These are phyloP conservation scores for Cicer pinnatifidum DNA, from an alignment of 306 rosid species.

Conservation along the genomic window DNA sequence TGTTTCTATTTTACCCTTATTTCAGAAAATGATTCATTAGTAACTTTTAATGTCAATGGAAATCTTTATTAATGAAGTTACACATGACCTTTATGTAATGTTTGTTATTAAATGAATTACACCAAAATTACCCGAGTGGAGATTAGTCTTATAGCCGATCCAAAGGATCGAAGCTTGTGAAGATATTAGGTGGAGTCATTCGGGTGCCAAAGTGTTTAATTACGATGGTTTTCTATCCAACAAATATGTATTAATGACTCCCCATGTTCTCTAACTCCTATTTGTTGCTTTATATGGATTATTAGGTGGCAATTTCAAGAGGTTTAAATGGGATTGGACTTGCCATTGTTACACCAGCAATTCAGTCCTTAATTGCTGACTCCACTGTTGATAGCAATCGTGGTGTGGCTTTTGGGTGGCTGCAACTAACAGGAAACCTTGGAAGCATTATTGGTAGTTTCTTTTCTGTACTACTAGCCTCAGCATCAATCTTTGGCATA, in stretches of 20 bases:
- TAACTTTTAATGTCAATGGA: not conserved
- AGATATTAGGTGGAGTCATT: no score
- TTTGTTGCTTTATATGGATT: not conserved
- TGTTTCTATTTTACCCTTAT: not conserved
- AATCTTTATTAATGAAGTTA: not conserved
- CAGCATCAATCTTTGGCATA: conserved; percentile 64
- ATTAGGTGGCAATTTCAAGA: conserved; percentile 85
- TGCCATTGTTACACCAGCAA: conserved; percentile 81
- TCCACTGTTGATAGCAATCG: conserved; percentile 74
- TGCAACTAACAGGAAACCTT: conserved; percentile 63
- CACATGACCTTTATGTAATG: no score
- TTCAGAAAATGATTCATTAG: not conserved
- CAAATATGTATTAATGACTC: no score
- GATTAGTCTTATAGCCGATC: no score
- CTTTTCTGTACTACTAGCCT: conserved; percentile 64
- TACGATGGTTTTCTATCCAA: no score
- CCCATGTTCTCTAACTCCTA: no score
- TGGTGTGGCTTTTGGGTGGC: conserved; percentile 85
- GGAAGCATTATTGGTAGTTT: conserved; percentile 81
- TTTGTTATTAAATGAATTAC: no score
- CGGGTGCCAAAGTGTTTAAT: no score
- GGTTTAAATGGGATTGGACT: conserved; percentile 92
- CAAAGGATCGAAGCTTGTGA: no score
- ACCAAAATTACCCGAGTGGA: no score
- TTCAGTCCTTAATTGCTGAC: conserved; percentile 80